A percentile compares a stretch with the other conserved stretches of the same genome.
phyloP scores from a whole-genome alignment of 2,329 filamentous ascomycete genomes.

The Myotisia sp. region DNA sequence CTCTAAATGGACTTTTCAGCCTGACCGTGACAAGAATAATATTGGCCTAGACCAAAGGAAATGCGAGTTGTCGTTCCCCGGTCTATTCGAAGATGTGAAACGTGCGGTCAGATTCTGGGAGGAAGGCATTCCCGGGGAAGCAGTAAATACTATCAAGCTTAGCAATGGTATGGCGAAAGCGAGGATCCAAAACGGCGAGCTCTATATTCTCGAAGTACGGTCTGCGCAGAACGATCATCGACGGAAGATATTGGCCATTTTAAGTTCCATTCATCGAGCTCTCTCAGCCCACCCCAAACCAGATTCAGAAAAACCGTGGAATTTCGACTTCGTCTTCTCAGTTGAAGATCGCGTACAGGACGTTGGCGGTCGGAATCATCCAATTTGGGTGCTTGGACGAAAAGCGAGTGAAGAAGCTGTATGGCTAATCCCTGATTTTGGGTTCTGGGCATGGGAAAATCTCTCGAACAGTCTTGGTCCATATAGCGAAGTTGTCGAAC shows the following conservation, averaged over 20 bases:
- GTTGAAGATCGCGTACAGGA: conserved; percentile 33
- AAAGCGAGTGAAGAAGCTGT: conserved; percentile 27
- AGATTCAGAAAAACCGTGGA: too few relatives aligned
- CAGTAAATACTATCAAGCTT: conserved; percentile 19
- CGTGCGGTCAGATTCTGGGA: conserved; percentile 22
- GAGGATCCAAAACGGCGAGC: conserved; percentile 21
- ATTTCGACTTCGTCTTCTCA: conserved; percentile 33
- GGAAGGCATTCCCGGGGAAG: conserved; percentile 16
- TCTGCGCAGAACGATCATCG: conserved; percentile 25
- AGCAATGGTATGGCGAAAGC: conserved; percentile 23
- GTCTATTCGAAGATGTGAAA: conserved; percentile 23
- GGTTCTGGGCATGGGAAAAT: conserved; percentile 38
- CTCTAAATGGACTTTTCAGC: conserved; percentile 20
- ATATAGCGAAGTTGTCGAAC: conserved; percentile 24
- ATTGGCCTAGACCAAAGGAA: conserved; percentile 18
- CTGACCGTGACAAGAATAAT: conserved; percentile 21
- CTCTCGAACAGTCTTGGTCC: conserved; percentile 22
- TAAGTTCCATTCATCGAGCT: conserved; percentile 36
- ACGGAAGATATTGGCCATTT: conserved; percentile 27
- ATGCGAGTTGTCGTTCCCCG: conserved; percentile 23
- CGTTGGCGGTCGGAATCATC: conserved; percentile 20
- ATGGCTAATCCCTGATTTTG: conserved; percentile 41
- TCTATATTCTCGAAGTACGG: conserved; percentile 21
- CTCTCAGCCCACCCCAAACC: conserved; percentile 23
- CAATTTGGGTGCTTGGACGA: conserved; percentile 33